Percentiles rank a stretch among this genome's conserved stretches.
phyloP scores from a whole-genome alignment of 208 protist genomes.

The Histomonas meleagridis region DNA sequence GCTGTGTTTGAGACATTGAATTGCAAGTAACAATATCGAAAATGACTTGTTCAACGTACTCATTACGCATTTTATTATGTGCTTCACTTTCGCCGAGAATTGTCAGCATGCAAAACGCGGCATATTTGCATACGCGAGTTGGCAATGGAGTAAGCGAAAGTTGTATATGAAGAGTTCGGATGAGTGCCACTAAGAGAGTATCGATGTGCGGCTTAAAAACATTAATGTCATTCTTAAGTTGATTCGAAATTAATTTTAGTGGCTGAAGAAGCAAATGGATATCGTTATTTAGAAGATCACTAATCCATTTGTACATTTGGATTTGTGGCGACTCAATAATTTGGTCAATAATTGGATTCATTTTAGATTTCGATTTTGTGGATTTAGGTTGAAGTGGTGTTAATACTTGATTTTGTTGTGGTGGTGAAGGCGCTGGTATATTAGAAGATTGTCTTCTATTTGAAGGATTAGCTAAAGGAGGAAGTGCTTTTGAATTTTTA shows the following conservation, averaged over 20 bases:
- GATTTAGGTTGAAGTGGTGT: too few species aligned
- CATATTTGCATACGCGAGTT: conserved; percentile 10
- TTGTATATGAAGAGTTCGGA: background rate
- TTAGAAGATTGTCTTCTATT: too few species aligned
- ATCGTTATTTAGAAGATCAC: background rate
- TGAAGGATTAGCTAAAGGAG: too few species aligned
- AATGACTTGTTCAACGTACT: background rate
- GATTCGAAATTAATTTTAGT: background rate
- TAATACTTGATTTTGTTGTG: too few species aligned
- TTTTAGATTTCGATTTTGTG: too few species aligned
- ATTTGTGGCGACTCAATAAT: background rate
- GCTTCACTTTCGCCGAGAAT: background rate
- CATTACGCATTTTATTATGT: background rate
- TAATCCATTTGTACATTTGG: background rate
- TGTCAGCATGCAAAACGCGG: background rate
- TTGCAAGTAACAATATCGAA: background rate
- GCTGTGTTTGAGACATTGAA: background rate
- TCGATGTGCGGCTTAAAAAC: background rate
- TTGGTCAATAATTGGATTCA: too few species aligned
- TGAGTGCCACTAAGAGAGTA: background rate
- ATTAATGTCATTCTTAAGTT: background rate
- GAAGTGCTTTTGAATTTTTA: too few species aligned
- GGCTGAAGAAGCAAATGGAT: background rate
- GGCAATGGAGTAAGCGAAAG: background rate
- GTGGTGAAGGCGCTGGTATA: too few species aligned